These are phyloP conservation scores for Ramaria sp. DNA, from an alignment of 768 basidiomycete species.

Conservation along the genomic window DNA sequence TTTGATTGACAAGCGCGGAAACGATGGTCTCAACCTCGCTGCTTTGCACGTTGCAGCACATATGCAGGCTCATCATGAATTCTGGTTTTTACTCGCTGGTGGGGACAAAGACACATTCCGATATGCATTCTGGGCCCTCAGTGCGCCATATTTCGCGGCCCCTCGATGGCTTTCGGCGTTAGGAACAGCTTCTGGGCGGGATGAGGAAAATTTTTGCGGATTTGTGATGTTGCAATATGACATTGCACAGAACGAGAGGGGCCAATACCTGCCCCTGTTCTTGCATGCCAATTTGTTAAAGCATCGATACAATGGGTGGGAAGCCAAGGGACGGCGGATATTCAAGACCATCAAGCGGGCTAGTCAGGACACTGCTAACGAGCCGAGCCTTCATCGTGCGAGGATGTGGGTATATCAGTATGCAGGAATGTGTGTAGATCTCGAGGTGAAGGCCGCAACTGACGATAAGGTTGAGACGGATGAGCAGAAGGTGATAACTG, in stretches of 20 bases:
- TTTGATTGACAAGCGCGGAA: conserved; percentile 29
- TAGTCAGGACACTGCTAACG: background rate
- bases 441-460: background rate
- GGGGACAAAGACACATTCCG: conserved; percentile 18
- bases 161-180: conserved; percentile 20
- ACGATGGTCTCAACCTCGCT: conserved; percentile 27
- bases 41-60: conserved; percentile 24
- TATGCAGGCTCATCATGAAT: conserved; percentile 26
- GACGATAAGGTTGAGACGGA: background rate
- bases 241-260: background rate
- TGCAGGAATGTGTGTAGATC: conserved; percentile 7
- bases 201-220: conserved; percentile 2
- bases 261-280: conserved; percentile 7
- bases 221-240: conserved; percentile 9
- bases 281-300: conserved; percentile 7
- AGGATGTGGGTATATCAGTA: background rate
- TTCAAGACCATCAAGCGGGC: conserved; percentile 6
- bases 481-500: background rate
- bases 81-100: conserved; percentile 29
- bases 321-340: background rate
- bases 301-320: background rate
- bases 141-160: conserved; percentile 18
- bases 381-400: background rate
- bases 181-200: conserved; percentile 1
- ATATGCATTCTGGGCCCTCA: conserved; percentile 27